Evolutionary conservation across 169 alveolate species (phyloP), one percentile per base, ranked within the genome.

Genomic region (Eimeria praecox): DNA sequence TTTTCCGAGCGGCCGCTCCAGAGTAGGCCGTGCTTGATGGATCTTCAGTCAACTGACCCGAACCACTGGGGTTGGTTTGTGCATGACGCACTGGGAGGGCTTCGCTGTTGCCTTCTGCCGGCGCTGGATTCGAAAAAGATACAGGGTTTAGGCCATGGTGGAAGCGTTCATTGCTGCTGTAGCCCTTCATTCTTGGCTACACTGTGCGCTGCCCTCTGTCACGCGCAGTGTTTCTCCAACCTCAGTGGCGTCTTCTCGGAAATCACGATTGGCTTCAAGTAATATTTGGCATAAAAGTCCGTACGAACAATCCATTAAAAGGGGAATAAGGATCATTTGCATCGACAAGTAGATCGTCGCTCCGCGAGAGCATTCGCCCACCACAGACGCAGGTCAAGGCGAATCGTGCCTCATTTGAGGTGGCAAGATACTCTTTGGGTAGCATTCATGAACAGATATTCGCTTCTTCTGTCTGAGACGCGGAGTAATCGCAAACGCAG

Each of bases 351-450:
- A 2, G 30, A 38, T 6, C 52, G 83, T 3, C 27, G 22, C 42
- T 30, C 78, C 52, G 52, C 49, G 78, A 33, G 78, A 30, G 78
- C 78, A 66, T 30, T 66, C 78, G 49, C 54, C 49, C 83, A 38
- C 30, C 83, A 38, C 54, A 0, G 83, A 73, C n/a, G 49, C 54
- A 73, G 83, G 83, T 73, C 83, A 73, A 49, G 30, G 33, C 38
- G 83, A 73, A 73, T 38, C 83, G 83, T 35, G 49, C 83, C 54
- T 73, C 83, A 73, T 38, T 38, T 73, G 54, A 73, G 83, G 33
- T 38, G 42, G 14, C 49, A 38, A 38, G 52, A 3, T 38, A 38
- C 83, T 18, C n/a, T 73, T 38, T 30, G 5, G 9, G 52, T n/a
- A n/a, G 49, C 52, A 35, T 20, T 73, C 52, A 73, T 38, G 49